Evolutionary conservation across 352 stramenopile genomes (phyloP), one percentile per base, ranked within the genome.

Genomic region (Phytophthora capsici): DNA sequence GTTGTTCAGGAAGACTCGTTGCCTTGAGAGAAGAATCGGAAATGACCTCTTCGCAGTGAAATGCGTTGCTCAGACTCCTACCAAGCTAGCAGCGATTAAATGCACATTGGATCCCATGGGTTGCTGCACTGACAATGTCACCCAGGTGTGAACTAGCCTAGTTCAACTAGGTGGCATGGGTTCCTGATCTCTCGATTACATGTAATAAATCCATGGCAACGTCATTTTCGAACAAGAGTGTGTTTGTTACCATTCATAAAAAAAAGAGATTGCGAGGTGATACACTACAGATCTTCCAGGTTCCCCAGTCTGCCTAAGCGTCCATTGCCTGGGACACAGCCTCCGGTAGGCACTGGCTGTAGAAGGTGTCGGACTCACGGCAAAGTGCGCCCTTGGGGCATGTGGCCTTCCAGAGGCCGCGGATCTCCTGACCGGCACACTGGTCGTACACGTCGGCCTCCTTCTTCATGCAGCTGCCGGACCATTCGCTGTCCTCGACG

Each of bases 391-490:
- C 63, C 60, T 71, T 71, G 50, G 62, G 53, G 53, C 69, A 77
- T 43, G 47, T 40, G 36, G 69, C 69, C 34, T 68, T 73, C 69
- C 69, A 77, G n/a, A 57, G 58, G 19, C 65, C 59, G 19, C 59
- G 51, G 22, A 59, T 36, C 38, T 65, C 58, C 65, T 66, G 53
- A 20, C 65, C 65, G 12, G 51, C 69, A 40, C 69, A 77, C 28
- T 73, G 64, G 43, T 71, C 69, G 45, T 41, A 73, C 8, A 77
- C 19, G 16, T 56, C 47, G 22, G 65, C 69, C 44, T 66, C 56
- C 49, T 63, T 74, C 60, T 69, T 74, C 53, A 66, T 65, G 48
- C 65, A 78, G 32, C n/a, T 65, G 34, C 69, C 69, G 26, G 55
- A 66, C 50, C 51, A 66, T 23, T 66, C 53, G 50, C 56, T 69